Percentiles rank a stretch among this genome's conserved stretches.
Evolutionary conservation across 2,329 filamentous ascomycete species (phyloP).

Genomic region (Fusarium sp.): DNA sequence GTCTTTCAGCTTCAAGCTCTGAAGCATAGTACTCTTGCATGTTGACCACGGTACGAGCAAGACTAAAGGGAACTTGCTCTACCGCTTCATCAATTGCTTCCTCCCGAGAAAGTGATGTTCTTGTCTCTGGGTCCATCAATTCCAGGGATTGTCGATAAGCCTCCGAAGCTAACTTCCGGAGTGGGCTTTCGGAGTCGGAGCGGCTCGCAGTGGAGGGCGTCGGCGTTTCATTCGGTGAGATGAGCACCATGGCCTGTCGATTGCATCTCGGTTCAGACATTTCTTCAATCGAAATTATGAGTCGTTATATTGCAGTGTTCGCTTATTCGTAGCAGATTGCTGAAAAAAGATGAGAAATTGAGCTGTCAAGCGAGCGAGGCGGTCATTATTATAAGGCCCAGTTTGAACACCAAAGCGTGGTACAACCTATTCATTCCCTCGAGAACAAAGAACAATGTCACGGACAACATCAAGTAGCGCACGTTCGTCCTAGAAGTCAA

Average conservation of each 20-base stretch:
- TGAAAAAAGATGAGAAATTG: not conserved
- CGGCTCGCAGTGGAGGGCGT: slow-evolving; percentile 15
- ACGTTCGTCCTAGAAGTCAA: slow-evolving; percentile 6
- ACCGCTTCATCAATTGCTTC: not conserved
- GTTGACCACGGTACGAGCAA: slow-evolving; percentile 30
- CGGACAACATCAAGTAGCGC: not conserved
- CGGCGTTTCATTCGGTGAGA: slow-evolving; percentile 29
- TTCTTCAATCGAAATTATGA: not conserved
- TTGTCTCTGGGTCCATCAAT: fast-evolving
- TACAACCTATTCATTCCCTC: not conserved
- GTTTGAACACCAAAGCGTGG: not conserved
- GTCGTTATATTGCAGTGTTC: not conserved
- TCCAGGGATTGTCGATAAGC: not conserved
- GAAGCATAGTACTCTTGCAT: slow-evolving; percentile 39
- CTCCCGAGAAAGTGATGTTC: fast-evolving
- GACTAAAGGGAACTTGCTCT: slow-evolving; percentile 7
- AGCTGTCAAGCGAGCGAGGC: not conserved
- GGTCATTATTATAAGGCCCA: not conserved
- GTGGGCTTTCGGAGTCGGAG: slow-evolving; percentile 24
- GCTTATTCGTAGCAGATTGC: not conserved
- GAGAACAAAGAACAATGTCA: slow-evolving; percentile 36
- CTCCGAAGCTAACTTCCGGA: slow-evolving; percentile 2
- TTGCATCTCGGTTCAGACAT: not conserved
- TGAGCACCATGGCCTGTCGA: not conserved
- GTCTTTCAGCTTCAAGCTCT: slow-evolving; percentile 28